Evolutionary conservation across 2,329 filamentous ascomycete genomes (phyloP).

Genomic region (Diaporthe sp.): DNA sequence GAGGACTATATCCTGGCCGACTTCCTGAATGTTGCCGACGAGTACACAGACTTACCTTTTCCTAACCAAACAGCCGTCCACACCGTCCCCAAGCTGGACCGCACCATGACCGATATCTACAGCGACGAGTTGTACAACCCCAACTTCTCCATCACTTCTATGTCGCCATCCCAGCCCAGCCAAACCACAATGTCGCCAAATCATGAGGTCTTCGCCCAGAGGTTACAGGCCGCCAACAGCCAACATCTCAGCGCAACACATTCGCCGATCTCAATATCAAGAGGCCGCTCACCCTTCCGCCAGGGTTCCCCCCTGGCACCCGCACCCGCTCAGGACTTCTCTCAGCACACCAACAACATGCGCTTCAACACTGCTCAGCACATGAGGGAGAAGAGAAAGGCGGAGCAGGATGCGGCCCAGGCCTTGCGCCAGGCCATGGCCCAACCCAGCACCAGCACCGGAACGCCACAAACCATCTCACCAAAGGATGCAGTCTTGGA

Average conservation of each 20-base stretch:
- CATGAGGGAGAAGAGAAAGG: conserved; percentile 71
- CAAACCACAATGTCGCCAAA: conserved; percentile 64
- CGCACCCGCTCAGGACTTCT: conserved; percentile 59
- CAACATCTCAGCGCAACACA: conserved; percentile 75
- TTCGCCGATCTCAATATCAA: conserved; percentile 63
- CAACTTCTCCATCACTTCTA: conserved; percentile 70
- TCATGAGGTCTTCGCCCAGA: conserved; percentile 78
- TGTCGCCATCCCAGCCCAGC: conserved; percentile 63
- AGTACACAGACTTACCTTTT: conserved; percentile 78
- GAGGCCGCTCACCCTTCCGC: conserved; percentile 86
- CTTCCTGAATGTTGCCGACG: conserved; percentile 46
- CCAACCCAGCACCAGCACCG: conserved; percentile 55
- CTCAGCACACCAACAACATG: conserved; percentile 42
- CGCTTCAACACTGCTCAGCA: conserved; percentile 47
- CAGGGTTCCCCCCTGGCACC: conserved; percentile 76
- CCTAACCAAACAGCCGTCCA: conserved; percentile 66
- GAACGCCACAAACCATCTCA: conserved; percentile 87
- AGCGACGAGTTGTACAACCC: conserved; percentile 88
- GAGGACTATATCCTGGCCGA: conserved; percentile 52
- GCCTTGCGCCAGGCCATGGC: conserved; percentile 59
- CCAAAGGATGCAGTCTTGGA: conserved; percentile 93
- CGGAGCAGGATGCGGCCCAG: conserved; percentile 67
- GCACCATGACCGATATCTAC: conserved; percentile 89
- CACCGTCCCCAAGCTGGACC: conserved; percentile 81
- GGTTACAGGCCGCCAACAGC: conserved; percentile 83